Percentiles rank a stretch among this genome's conserved stretches.
Evolutionary conservation across 2,329 filamentous ascomycete genomes (phyloP).

Genomic region (Claviceps maximensis): DNA sequence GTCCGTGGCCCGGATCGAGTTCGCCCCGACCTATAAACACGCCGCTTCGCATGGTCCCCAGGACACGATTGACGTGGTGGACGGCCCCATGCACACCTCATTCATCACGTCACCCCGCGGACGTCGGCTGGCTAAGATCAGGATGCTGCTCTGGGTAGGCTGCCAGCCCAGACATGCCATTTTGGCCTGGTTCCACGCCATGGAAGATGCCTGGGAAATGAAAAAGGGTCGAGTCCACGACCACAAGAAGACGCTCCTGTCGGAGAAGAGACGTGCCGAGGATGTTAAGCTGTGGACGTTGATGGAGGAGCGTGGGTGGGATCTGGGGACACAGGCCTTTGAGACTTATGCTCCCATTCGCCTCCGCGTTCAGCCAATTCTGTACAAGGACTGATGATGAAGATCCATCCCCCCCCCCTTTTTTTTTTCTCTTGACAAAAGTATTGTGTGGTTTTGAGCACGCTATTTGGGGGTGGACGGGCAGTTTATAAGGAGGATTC

Average conservation of each 20-base stretch:
- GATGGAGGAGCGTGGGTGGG: conserved; percentile 21
- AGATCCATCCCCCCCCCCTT: too few species aligned
- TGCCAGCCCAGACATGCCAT: conserved; percentile 18
- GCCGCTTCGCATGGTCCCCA: conserved; percentile 11
- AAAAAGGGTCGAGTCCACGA: conserved; percentile 7
- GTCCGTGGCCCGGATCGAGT: conserved; percentile 24
- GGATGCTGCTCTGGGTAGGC: conserved; percentile 22
- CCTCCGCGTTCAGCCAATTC: conserved; percentile 11
- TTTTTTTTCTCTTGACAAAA: neutral
- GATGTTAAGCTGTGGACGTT: conserved; percentile 16
- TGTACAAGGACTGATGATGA: conserved; percentile 16
- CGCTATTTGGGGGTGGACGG: neutral
- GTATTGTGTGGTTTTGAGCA: neutral
- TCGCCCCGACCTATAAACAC: conserved; percentile 28
- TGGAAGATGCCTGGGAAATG: conserved; percentile 24
- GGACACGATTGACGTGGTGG: conserved; percentile 14
- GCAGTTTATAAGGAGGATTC: too few species aligned
- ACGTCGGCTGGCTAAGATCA: conserved; percentile 14
- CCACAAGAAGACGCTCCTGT: conserved; percentile 11
- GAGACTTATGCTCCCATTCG: conserved; percentile 25
- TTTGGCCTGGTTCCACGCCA: conserved; percentile 23
- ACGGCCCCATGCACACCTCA: conserved; percentile 16
- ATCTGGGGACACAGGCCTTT: conserved; percentile 20
- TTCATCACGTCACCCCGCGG: conserved; percentile 16
- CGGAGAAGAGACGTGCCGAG: conserved; percentile 1